Percentiles rank a stretch among this genome's conserved stretches.
These are phyloP conservation scores for Phylloporus scabripes DNA, from an alignment of 768 basidiomycete genomes.

Conservation along the genomic window DNA sequence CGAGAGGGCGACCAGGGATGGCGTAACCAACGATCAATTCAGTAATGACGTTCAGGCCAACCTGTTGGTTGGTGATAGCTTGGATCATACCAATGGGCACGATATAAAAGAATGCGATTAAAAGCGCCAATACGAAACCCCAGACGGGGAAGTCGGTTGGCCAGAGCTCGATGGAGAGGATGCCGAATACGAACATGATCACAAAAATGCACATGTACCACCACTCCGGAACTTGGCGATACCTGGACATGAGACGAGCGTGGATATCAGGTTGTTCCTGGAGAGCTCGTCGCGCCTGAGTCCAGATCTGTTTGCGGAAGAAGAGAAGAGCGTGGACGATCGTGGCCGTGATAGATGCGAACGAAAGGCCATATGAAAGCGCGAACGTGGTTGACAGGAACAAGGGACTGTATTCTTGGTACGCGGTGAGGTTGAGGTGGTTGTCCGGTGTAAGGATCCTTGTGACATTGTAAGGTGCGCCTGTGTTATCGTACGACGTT, in stretches of 20 bases:
- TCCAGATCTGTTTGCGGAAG: conserved; percentile 55
- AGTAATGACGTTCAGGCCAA: conserved; percentile 41
- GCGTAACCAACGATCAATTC: conserved; percentile 62
- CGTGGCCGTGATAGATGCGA: conserved; percentile 39
- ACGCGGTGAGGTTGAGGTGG: conserved; percentile 30
- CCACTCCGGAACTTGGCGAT: conserved; percentile 57
- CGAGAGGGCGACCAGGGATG: conserved; percentile 60
- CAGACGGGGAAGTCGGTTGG: conserved; percentile 45
- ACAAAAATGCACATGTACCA: conserved; percentile 45
- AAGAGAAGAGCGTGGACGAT: conserved; percentile 41
- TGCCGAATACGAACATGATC: conserved; percentile 55
- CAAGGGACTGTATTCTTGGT: conserved; percentile 36
- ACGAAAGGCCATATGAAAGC: conserved; percentile 45
- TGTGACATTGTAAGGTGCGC: conserved; percentile 37
- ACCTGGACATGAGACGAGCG: conserved; percentile 51
- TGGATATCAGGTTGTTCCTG: conserved; percentile 58
- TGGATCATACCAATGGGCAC: conserved; percentile 55
- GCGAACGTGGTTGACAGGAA: conserved; percentile 48
- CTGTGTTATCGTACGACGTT: conserved; percentile 41
- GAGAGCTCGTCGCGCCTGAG: conserved; percentile 45
- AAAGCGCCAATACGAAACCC: conserved; percentile 38
- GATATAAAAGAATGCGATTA: conserved; percentile 55
- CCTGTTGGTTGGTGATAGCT: conserved; percentile 75
- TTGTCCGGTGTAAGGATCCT: conserved; percentile 32
- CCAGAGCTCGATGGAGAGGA: conserved; percentile 59